These are phyloP conservation scores for Mycena leptocephala DNA, from an alignment of 768 basidiomycete genomes.

Conservation along the genomic window DNA sequence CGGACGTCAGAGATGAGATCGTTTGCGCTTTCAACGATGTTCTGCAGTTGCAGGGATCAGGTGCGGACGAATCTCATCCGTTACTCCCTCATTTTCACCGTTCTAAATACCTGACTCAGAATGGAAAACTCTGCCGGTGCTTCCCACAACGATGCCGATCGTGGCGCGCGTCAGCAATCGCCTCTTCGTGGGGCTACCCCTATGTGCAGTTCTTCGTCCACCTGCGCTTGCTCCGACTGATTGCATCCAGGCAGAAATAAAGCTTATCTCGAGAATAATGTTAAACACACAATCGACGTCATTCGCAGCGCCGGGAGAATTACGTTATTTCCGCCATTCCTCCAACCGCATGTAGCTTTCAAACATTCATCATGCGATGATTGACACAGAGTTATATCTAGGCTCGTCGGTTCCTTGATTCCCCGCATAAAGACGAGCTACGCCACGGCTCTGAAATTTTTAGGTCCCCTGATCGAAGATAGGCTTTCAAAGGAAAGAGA, in stretches of 20 bases:
- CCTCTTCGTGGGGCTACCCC: conserved; percentile 46
- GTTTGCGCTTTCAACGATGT: conserved; percentile 30
- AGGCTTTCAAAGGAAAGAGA: conserved; percentile 23
- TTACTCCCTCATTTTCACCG: background rate
- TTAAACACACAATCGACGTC: conserved; percentile 25
- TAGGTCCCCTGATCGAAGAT: conserved; percentile 15
- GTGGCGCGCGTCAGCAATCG: conserved; percentile 44
- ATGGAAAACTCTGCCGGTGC: conserved; percentile 36
- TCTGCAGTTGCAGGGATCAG: background rate
- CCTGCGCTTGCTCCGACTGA: background rate
- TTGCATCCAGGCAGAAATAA: conserved; percentile 36
- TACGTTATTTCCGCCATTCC: conserved; percentile 10
- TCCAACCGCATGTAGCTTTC: conserved; percentile 21
- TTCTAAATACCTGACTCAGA: conserved; percentile 14
- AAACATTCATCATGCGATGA: background rate
- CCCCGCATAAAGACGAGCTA: background rate
- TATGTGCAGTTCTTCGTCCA: conserved; percentile 32
- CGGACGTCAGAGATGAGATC: conserved; percentile 55
- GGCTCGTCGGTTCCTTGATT: conserved; percentile 21
- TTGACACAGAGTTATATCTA: background rate
- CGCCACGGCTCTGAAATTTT: background rate
- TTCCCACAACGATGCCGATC: conserved; percentile 34
- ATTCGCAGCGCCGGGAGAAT: conserved; percentile 10
- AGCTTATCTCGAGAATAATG: conserved; percentile 33
- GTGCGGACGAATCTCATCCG: background rate